Evolutionary conservation across 2,329 filamentous ascomycete genomes (phyloP), one percentile per base, ranked within the genome.

Genomic region (Botrytis cinerea): DNA sequence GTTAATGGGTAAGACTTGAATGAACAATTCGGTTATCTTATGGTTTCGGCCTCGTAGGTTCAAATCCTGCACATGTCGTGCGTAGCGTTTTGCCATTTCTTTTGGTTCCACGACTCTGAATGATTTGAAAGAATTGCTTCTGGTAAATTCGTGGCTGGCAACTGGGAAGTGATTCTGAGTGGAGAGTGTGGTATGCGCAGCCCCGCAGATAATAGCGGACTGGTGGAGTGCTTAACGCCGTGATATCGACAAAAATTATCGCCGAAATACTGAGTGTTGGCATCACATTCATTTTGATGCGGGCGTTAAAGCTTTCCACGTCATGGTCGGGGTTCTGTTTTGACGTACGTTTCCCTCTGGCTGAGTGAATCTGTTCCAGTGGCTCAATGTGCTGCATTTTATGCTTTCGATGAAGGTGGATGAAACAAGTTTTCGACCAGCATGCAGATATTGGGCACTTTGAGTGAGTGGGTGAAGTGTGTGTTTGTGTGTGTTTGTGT

Each of bases 1-100:
- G 70, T 72, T 72, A 72, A 72, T 72, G 70, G 70, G 70, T 72
- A 72, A 72, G 70, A 72, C 70, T 72, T 72, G 70, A 72, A 72
- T 67, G 60, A 45, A 71, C 6, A 59, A 38, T 72, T 72, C 70
- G 70, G 70, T 72, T 72, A 72, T 72, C 70, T 72, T 72, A 67
- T 72, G 70, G 70, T 72, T 72, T 72, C 70, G 70, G 70, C 70
- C 70, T 72, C 70, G 70, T 72, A 72, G 70, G 70, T 72, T 72
- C 70, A 72, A 72, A 72, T 72, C 70, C 70, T 72, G 70, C 70
- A 72, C 60, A 64, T 72, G 70, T 66, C 70, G 70, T 68, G n/a
- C 2, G 5, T 9, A 4, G 4, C 7, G 0, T 57, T 57, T 28
- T 57, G 51, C 51, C 51, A 28, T 28, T 57, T 57, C 51, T 57